A percentile compares a stretch with the other conserved stretches of the same genome.
These are phyloP conservation scores for Russula lepida DNA, from an alignment of 768 basidiomycete genomes.

Conservation along the genomic window DNA sequence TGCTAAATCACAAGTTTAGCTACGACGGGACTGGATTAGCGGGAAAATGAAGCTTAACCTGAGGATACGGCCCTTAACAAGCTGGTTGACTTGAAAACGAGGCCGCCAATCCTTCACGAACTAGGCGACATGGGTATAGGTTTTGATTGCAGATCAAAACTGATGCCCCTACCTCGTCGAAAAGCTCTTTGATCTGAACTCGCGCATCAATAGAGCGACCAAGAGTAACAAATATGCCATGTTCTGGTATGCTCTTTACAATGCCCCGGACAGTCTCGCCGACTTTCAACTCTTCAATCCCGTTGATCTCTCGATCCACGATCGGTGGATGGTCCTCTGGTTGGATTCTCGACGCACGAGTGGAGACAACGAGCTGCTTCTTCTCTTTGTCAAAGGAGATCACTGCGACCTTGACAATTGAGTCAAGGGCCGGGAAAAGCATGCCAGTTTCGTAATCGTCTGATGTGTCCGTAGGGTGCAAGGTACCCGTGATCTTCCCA, in stretches of 20 bases:
- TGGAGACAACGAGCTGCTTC: conserved; percentile 71
- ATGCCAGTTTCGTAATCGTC: conserved; percentile 66
- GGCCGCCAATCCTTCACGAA: conserved; percentile 95
- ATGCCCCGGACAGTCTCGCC: conserved; percentile 82
- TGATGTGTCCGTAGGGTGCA: conserved; percentile 73
- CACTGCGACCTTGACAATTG: conserved; percentile 63
- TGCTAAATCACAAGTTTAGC: conserved; percentile 34
- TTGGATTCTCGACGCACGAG: conserved; percentile 61
- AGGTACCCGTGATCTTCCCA: conserved; percentile 57
- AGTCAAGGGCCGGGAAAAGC: conserved; percentile 52
- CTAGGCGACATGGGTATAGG: conserved; percentile 31
- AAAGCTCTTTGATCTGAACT: conserved; percentile 88
- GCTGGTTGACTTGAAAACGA: conserved; percentile 66
- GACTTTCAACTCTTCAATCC: conserved; percentile 51
- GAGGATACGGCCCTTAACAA: conserved; percentile 80
- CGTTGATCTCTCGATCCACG: conserved; percentile 61
- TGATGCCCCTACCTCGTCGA: conserved; percentile 56
- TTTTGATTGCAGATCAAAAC: neutral
- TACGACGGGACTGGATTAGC: neutral
- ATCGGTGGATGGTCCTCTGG: conserved; percentile 42
- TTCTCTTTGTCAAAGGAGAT: conserved; percentile 57
- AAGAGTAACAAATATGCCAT: conserved; percentile 83
- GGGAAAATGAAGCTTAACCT: conserved; percentile 39
- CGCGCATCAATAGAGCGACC: conserved; percentile 81
- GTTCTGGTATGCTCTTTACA: conserved; percentile 77